Evolutionary conservation across 1,139 yeast species (phyloP), one percentile per base, ranked within the genome.

Genomic region (Suhomyces chickasaworum): DNA sequence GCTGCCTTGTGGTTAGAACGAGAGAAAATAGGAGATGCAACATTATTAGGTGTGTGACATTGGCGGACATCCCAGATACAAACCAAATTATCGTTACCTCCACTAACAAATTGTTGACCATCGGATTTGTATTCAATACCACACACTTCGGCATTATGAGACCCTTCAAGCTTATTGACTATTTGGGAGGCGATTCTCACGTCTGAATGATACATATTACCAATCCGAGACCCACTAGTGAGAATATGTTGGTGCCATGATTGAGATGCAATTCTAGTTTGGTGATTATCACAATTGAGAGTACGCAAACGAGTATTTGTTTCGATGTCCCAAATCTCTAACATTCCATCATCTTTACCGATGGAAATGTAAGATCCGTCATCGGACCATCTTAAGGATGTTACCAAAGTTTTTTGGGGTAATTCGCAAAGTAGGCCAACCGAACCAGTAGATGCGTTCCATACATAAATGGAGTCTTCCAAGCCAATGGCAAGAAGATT

Each of bases 321-420:
- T 58, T 88, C 97, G 38, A 89, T 86, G 65, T 95, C 99, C 97
- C 98, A 93, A 50, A 93, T 86, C 65, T 93, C 97, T 31, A 91
- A 75, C 30, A 81, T 73, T 2, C 99, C 99, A 59, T 88, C 89
- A 45, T 85, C 87, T 55, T 82, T 78, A 7, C 97, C 98, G 37
- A 95, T 81, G 0, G 96, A 84, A 18, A 93, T 73, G 60, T 90
- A 93, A 13, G 87, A 83, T 5, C 96, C 95, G 65, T 93, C 98
- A 34, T 86, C 87, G 7, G 97, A 86, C 98, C 99, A 95, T 56
- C 83, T 77, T 12, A 93, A 76, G 27, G 96, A 86, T 1, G 96
- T 78, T 3, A 91, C 87, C 30, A 70, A 53, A 17, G 74, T 68
- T 45, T 78, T 79, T 34, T 69, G 65, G 1, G 74, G 65, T 44